Conservation (phyloP, 306 rosid species). For the Cicer cuneatum region DNA sequence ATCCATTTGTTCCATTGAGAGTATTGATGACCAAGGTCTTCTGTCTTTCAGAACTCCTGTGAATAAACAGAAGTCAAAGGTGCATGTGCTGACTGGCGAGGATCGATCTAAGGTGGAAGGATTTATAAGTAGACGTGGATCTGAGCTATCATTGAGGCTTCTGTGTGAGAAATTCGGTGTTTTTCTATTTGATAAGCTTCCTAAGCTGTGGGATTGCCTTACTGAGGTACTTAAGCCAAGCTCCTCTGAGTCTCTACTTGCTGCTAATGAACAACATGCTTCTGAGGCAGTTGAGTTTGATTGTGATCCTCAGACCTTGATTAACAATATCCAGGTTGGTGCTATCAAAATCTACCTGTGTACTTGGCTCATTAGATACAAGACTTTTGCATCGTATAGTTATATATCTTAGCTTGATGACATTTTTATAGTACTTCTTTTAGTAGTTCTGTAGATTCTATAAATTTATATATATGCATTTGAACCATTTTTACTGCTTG, state of each 20-base stretch:
- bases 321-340: conserved; percentile 93
- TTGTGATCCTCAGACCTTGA: conserved; percentile 83
- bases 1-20: conserved; percentile 71
- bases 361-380: conserved; percentile 13
- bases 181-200: conserved; percentile 83
- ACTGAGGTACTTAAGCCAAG: conserved; percentile 84
- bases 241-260: conserved; percentile 50
- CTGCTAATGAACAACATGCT: conserved; percentile 52
- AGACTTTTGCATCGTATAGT: conserved; percentile 30
- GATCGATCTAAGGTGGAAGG: conserved; percentile 94
- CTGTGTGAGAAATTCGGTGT: conserved; percentile 81
- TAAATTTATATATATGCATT: conserved; percentile 12
- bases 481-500: background rate
- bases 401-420: background rate
- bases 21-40: conserved; percentile 87
- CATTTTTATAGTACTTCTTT: conserved; percentile 5
- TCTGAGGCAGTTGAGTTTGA: conserved; percentile 57
- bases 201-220: conserved; percentile 97
- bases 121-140: conserved; percentile 91
- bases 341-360: conserved; percentile 28
- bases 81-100: conserved; percentile 71
- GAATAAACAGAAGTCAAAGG: conserved; percentile 75
- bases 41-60: conserved; percentile 62
- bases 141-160: conserved; percentile 87
- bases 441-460: background rate